Conservation (phyloP, 2,329 filamentous ascomycete species). For the Clathrospora elynae region DNA sequence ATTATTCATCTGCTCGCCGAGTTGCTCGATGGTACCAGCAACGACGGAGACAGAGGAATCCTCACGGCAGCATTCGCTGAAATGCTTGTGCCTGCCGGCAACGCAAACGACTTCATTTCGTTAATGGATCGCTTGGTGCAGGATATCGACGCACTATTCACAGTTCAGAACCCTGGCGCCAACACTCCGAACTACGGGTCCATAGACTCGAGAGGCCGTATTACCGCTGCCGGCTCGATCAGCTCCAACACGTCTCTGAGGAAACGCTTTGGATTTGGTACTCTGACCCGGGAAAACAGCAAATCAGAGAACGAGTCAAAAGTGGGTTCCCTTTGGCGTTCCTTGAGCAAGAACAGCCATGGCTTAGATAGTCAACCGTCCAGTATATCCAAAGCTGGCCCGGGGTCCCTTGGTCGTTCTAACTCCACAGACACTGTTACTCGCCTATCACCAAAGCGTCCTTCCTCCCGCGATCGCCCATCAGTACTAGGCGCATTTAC, state of each 20-base stretch:
- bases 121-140: slow-evolving; percentile 86
- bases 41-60: slow-evolving; percentile 87
- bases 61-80: slow-evolving; percentile 89
- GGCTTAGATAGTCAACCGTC: slow-evolving; percentile 55
- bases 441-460: slow-evolving; percentile 55
- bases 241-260: slow-evolving; percentile 87
- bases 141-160: slow-evolving; percentile 87
- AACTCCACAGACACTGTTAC: slow-evolving; percentile 79
- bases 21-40: slow-evolving; percentile 84
- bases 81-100: slow-evolving; percentile 76
- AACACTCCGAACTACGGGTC: slow-evolving; percentile 61
- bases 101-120: slow-evolving; percentile 83
- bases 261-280: slow-evolving; percentile 81
- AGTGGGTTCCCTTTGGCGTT: slow-evolving; percentile 80
- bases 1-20: slow-evolving; percentile 86
- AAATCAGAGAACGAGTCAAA: slow-evolving; percentile 71
- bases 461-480: slow-evolving; percentile 61
- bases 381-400: slow-evolving; percentile 68
- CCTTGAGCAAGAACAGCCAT: slow-evolving; percentile 76
- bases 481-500: slow-evolving; percentile 55
- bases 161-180: slow-evolving; percentile 60
- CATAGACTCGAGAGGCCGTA: slow-evolving; percentile 61
- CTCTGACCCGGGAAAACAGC: slow-evolving; percentile 76
- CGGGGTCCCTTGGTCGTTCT: slow-evolving; percentile 63
- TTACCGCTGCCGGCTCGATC: slow-evolving; percentile 72